These are phyloP conservation scores for Geranomyces variabilis DNA, from an alignment of 192 early-diverging fungal species.

Conservation along the genomic window DNA sequence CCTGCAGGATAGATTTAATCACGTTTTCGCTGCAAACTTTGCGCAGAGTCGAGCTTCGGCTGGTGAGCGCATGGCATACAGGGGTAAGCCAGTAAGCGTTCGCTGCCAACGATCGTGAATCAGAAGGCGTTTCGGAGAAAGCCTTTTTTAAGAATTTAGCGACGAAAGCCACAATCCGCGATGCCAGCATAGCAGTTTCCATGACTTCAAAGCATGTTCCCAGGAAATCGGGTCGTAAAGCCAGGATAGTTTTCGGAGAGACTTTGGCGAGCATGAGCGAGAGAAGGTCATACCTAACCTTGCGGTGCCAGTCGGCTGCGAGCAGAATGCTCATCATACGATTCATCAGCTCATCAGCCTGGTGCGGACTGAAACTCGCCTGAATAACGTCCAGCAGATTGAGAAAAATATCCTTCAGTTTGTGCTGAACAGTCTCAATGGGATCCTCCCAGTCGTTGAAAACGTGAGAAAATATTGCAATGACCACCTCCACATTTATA, in stretches of 20 bases:
- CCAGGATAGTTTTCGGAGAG: slow-evolving; percentile 56
- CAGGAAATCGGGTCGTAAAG: slow-evolving; percentile 65
- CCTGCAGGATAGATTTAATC: slow-evolving; percentile 57
- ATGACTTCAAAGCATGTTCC: slow-evolving; percentile 62
- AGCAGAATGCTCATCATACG: slow-evolving; percentile 70
- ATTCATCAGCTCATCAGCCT: slow-evolving; percentile 31
- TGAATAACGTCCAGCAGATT: slow-evolving; percentile 66
- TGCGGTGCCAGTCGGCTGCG: slow-evolving; percentile 77
- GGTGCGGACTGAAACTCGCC: neutral
- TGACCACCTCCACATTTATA: slow-evolving; percentile 21
- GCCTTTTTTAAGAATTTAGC: slow-evolving; percentile 28
- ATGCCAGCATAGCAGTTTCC: slow-evolving; percentile 30
- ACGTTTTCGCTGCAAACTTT: slow-evolving; percentile 62
- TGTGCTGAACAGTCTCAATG: slow-evolving; percentile 77
- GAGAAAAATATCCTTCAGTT: slow-evolving; percentile 62
- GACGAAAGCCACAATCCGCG: slow-evolving; percentile 32
- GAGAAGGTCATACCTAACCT: slow-evolving; percentile 80
- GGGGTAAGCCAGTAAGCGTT: slow-evolving; percentile 54
- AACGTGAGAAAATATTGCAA: slow-evolving; percentile 71
- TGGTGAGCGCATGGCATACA: slow-evolving; percentile 55
- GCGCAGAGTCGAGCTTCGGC: slow-evolving; percentile 52
- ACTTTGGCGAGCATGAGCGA: slow-evolving; percentile 62
- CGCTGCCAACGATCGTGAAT: neutral
- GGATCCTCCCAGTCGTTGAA: slow-evolving; percentile 89
- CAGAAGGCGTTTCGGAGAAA: slow-evolving; percentile 1